phyloP scores from a whole-genome alignment of 108 stramenopile genomes.

The Cyclotella choctawhatcheeana region DNA sequence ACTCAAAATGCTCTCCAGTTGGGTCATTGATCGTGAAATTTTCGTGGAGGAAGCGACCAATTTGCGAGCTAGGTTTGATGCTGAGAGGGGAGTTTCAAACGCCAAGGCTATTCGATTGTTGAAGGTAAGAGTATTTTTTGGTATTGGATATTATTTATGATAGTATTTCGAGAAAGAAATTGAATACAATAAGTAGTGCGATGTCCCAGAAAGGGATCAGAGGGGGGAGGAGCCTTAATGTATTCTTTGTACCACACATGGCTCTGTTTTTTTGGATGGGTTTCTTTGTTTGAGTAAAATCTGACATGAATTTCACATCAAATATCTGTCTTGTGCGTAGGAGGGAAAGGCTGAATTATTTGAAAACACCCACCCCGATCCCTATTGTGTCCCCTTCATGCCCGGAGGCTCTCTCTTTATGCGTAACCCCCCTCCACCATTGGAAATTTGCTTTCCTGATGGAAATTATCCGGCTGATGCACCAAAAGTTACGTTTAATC shows the following conservation, averaged over 20 bases:
- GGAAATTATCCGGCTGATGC: slow-evolving; percentile 87
- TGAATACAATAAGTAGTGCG: no score
- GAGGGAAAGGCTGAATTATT: slow-evolving; percentile 83
- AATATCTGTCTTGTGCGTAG: slow-evolving; percentile 15
- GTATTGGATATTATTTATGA: no score
- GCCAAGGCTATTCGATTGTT: slow-evolving; percentile 76
- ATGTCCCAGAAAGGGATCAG: no score
- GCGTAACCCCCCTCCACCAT: slow-evolving; percentile 95
- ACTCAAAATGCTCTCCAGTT: slow-evolving; percentile 74
- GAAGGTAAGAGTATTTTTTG: slow-evolving; percentile 70
- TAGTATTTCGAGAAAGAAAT: no score
- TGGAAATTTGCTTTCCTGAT: slow-evolving; percentile 93
- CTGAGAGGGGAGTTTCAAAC: slow-evolving; percentile 63
- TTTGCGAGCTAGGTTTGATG: slow-evolving; percentile 86
- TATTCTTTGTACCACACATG: no score
- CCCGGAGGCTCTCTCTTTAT: slow-evolving; percentile 98
- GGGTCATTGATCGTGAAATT: slow-evolving; percentile 92
- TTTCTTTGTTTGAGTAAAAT: neutral
- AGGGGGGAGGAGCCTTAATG: no score
- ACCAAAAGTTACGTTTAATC: slow-evolving; percentile 80
- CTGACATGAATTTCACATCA: neutral
- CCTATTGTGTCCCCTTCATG: slow-evolving; percentile 93
- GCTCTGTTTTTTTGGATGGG: no score
- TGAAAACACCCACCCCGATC: slow-evolving; percentile 87
- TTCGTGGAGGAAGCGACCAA: slow-evolving; percentile 86